phyloP scores from a whole-genome alignment of 176 grass and related monocot genomes.

The Aegilops longissima region DNA sequence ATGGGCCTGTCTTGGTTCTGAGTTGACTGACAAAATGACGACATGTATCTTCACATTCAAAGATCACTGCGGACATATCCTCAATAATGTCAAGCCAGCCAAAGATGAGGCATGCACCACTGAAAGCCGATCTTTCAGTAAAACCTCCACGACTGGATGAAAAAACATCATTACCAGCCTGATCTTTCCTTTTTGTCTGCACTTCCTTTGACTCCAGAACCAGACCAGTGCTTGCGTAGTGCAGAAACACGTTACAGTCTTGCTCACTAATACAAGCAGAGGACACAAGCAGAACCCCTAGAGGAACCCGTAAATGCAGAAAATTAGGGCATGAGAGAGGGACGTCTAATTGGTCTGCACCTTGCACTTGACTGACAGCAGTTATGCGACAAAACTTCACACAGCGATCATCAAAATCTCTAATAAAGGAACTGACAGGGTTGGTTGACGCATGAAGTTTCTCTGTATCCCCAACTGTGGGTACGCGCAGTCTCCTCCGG shows the following conservation, averaged over 20 bases:
- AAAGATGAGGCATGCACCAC: constrained; percentile 64
- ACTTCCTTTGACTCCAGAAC: constrained; percentile 37
- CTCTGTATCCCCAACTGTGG: not conserved
- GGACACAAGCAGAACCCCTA: constrained; percentile 62
- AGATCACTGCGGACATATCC: constrained; percentile 58
- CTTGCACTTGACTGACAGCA: constrained; percentile 5
- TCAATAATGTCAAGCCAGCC: constrained; percentile 58
- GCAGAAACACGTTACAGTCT: constrained; percentile 51
- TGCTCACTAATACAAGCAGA: constrained; percentile 47
- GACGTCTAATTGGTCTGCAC: constrained; percentile 21
- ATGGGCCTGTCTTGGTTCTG: constrained; percentile 45
- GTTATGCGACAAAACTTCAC: constrained; percentile 24
- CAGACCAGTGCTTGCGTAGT: constrained; percentile 55
- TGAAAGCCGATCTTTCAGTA: constrained; percentile 41
- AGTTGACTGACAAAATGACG: constrained; percentile 56
- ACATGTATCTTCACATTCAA: constrained; percentile 54
- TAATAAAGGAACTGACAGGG: constrained; percentile 36
- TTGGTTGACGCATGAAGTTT: constrained; percentile 5
- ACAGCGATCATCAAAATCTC: constrained; percentile 45
- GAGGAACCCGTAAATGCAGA: constrained; percentile 52
- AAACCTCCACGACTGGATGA: constrained; percentile 8
- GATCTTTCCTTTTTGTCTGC: constrained; percentile 25
- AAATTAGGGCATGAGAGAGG: constrained; percentile 37
- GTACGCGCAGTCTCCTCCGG: constrained; percentile 46
- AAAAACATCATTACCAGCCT: constrained; percentile 16